A percentile compares a stretch with the other conserved stretches of the same genome.
Conservation (phyloP, 192 early-diverging fungal species). For the Phycomyces nitens region DNA sequence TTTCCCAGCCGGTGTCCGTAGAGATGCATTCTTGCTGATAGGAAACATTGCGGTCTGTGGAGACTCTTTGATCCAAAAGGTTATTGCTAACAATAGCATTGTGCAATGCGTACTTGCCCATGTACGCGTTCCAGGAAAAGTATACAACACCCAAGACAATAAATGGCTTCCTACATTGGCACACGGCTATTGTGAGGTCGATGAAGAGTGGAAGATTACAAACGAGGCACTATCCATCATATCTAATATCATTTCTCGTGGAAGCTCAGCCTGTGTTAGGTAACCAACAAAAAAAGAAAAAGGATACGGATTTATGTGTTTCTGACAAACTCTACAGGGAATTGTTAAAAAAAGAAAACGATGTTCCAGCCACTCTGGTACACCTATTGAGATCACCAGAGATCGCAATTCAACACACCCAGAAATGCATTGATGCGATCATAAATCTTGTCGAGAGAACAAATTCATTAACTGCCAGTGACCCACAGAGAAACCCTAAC, state of each 20-base stretch:
- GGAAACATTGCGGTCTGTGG: conserved; percentile 29
- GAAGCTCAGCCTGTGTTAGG: conserved; percentile 20
- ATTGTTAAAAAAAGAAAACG: background rate
- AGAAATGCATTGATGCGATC: conserved; percentile 28
- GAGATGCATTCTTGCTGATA: conserved; percentile 31
- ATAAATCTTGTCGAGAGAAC: conserved; percentile 29
- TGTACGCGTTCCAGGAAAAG: conserved; percentile 18
- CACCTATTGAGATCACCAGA: conserved; percentile 11
- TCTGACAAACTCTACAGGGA: background rate
- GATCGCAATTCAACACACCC: background rate
- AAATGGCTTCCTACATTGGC: conserved; percentile 12
- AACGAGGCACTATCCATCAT: conserved; percentile 29
- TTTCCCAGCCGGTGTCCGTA: conserved; percentile 7
- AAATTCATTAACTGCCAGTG: conserved; percentile 4
- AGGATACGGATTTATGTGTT: too few species aligned
- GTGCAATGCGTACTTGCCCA: conserved; percentile 23
- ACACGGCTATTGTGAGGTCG: background rate
- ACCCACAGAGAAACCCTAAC: background rate
- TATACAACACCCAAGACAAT: background rate
- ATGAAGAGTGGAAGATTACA: conserved; percentile 37
- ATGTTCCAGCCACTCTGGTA: conserved; percentile 2
- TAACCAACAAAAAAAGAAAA: conserved; percentile 16
- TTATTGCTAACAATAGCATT: conserved; percentile 11
- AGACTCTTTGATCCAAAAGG: conserved; percentile 13
- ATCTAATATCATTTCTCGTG: conserved; percentile 28